Evolutionary conservation across 2,329 filamentous ascomycete genomes (phyloP).

Genomic region (Trematosphaeria pertusa): DNA sequence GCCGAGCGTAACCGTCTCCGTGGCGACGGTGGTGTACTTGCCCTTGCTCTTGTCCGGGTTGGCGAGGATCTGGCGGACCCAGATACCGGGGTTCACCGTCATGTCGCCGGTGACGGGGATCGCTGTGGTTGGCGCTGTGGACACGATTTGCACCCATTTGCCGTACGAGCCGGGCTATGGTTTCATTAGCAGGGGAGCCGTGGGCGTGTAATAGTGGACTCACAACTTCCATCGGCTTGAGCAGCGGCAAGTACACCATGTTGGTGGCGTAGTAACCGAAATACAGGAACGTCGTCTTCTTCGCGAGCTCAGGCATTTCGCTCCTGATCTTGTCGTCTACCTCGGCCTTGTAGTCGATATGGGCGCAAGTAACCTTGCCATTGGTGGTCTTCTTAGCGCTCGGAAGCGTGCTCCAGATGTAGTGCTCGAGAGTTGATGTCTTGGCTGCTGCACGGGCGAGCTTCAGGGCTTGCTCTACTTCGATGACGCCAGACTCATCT

Average conservation of each 20-base stretch:
- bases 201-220: too few relatives aligned
- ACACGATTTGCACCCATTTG: conserved; percentile 19
- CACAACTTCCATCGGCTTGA: conserved; percentile 21
- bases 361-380: conserved; percentile 43
- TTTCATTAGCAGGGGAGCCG: too few relatives aligned
- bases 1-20: conserved; percentile 17
- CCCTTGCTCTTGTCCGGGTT: conserved; percentile 15
- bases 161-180: conserved; percentile 16
- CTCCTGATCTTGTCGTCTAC: conserved; percentile 50
- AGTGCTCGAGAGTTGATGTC: conserved; percentile 49
- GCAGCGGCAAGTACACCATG: conserved; percentile 17
- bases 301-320: conserved; percentile 24
- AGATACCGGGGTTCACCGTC: conserved; percentile 19
- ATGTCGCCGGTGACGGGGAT: conserved; percentile 25
- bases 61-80: conserved; percentile 26
- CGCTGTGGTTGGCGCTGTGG: conserved; percentile 14
- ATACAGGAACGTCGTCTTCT: conserved; percentile 26
- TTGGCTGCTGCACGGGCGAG: conserved; percentile 49
- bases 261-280: conserved; percentile 28
- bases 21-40: conserved; percentile 18
- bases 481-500: conserved; percentile 41
- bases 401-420: conserved; percentile 55
- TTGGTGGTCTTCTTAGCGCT: conserved; percentile 32
- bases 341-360: conserved; percentile 49
- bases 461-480: conserved; percentile 48